Conservation (phyloP, 108 stramenopile species). For the Epithemia pelagica region DNA sequence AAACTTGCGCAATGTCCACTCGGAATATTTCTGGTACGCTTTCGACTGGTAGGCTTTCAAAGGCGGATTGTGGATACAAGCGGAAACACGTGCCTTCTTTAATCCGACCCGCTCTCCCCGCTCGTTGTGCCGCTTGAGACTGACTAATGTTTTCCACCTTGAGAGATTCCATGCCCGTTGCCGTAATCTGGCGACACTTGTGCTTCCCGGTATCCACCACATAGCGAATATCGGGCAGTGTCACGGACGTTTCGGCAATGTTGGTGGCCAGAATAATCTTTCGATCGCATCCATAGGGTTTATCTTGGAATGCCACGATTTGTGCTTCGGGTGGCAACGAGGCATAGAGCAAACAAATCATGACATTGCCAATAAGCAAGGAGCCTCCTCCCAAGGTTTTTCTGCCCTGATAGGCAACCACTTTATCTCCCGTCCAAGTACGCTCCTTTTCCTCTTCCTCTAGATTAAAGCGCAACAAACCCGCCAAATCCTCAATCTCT, state of each 20-base stretch:
- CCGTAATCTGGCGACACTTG: constrained; percentile 60
- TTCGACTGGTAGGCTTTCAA: constrained; percentile 40
- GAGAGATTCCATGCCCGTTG: constrained; percentile 83
- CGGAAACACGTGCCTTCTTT: constrained; percentile 70
- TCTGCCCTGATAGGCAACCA: not conserved
- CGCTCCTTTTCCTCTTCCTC: constrained; percentile 32
- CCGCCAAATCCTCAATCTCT: constrained; percentile 80
- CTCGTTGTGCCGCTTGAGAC: constrained; percentile 70
- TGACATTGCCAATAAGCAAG: constrained; percentile 52
- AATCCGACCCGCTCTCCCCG: constrained; percentile 77
- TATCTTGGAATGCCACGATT: constrained; percentile 64
- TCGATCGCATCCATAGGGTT: constrained; percentile 56
- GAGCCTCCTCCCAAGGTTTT: constrained; percentile 20
- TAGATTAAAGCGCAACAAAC: constrained; percentile 62
- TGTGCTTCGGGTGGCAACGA: constrained; percentile 71
- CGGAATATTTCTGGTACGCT: constrained; percentile 88
- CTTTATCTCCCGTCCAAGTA: constrained; percentile 11
- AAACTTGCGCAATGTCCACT: constrained; percentile 77
- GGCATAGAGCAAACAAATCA: constrained; percentile 77
- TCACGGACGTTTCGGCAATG: constrained; percentile 97
- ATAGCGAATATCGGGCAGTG: constrained; percentile 87
- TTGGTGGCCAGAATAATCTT: constrained; percentile 95
- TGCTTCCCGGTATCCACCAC: constrained; percentile 93
- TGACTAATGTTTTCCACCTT: constrained; percentile 59
- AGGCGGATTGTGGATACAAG: constrained; percentile 69